These are phyloP conservation scores for Marchantia paleacea DNA, from an alignment of 225 moss, liverwort and hornwort species.

Conservation along the genomic window DNA sequence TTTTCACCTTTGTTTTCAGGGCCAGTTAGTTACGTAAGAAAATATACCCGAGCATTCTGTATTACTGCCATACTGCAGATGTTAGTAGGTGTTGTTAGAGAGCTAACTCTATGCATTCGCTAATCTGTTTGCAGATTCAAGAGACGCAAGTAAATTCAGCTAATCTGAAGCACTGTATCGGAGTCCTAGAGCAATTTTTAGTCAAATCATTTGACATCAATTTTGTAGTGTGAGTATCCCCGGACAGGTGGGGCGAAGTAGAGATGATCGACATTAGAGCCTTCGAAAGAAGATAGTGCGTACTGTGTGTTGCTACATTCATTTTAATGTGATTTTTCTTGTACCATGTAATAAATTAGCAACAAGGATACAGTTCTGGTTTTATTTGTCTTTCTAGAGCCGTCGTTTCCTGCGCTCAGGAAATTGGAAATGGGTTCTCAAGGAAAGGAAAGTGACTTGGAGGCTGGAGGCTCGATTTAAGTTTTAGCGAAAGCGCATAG, in stretches of 20 bases:
- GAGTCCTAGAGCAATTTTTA: background rate
- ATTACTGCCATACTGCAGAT: background rate
- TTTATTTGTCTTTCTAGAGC: background rate
- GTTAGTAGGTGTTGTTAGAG: background rate
- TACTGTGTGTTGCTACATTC: background rate
- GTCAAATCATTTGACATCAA: constrained; percentile 4
- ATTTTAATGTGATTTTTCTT: background rate
- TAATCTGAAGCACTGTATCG: background rate
- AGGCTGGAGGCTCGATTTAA: too few relatives aligned
- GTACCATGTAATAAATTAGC: background rate
- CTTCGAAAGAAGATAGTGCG: background rate
- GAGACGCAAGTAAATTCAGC: constrained; percentile 3
- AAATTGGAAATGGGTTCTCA: background rate
- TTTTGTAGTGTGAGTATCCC: background rate
- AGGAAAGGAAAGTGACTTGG: background rate
- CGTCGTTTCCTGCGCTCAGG: background rate
- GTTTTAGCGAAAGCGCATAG: too few relatives aligned
- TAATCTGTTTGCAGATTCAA: background rate
- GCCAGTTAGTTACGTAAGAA: too few relatives aligned
- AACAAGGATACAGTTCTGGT: too few relatives aligned
- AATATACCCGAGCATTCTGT: background rate
- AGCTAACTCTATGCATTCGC: background rate
- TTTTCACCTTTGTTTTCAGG: background rate
- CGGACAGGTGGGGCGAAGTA: background rate
- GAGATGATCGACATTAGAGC: background rate